phyloP scores from a whole-genome alignment of 2,329 filamentous ascomycete genomes.

The Fusarium buxicola region DNA sequence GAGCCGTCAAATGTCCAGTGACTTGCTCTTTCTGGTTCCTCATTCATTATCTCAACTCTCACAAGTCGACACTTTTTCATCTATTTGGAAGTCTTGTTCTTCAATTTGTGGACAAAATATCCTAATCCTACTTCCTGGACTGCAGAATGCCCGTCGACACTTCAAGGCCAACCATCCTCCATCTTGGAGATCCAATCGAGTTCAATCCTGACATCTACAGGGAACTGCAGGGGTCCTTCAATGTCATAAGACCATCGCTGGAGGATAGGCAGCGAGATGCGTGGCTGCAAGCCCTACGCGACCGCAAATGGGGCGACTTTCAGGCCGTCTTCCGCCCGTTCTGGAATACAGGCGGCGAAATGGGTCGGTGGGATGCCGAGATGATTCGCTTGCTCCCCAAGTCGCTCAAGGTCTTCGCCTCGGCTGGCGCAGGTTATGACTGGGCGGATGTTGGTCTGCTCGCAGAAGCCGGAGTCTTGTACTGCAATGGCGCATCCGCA shows the following conservation, averaged over 20 bases:
- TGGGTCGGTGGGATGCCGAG: constrained; percentile 72
- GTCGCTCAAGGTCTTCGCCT: constrained; percentile 67
- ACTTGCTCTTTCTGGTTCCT: no score
- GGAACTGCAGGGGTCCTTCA: constrained; percentile 46
- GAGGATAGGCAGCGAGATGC: constrained; percentile 53
- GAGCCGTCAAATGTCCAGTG: no score
- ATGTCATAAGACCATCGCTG: constrained; percentile 50
- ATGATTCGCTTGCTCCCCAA: constrained; percentile 65
- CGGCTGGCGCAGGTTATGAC: constrained; percentile 72
- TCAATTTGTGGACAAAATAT: no score
- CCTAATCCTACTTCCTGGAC: no score
- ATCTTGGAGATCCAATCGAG: constrained; percentile 49
- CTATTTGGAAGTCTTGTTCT: no score
- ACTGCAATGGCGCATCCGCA: constrained; percentile 71
- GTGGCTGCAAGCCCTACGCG: constrained; percentile 53
- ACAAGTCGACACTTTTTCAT: no score
- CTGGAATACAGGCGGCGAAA: constrained; percentile 73
- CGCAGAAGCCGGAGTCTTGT: constrained; percentile 58
- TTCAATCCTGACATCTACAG: constrained; percentile 48
- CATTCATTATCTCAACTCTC: no score
- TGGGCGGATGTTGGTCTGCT: constrained; percentile 66
- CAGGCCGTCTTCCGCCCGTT: constrained; percentile 65
- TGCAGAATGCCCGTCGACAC: no score
- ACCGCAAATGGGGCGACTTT: constrained; percentile 57
- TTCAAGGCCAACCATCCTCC: constrained; percentile 46